These are phyloP conservation scores for Lunularia cruciata DNA, from an alignment of 225 moss, liverwort and hornwort genomes.

Conservation along the genomic window DNA sequence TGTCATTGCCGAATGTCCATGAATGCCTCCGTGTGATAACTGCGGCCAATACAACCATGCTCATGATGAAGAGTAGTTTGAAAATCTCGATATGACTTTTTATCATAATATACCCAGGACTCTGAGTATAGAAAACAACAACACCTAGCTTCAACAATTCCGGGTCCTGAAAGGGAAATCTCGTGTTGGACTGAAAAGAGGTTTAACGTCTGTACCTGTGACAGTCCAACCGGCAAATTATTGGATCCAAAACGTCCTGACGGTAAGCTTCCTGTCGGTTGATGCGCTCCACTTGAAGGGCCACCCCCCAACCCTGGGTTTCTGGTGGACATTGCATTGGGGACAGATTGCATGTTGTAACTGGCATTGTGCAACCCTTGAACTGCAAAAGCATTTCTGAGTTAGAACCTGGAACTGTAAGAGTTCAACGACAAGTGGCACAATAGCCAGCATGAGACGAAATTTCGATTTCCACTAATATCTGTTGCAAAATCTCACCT, in stretches of 20 bases:
- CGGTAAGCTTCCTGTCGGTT: constrained; percentile 68
- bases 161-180: too few species aligned
- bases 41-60: constrained; percentile 36
- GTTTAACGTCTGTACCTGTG: constrained; percentile 57
- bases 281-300: constrained; percentile 77
- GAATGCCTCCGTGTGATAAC: constrained; percentile 84
- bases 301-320: constrained; percentile 83
- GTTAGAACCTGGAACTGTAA: neutral
- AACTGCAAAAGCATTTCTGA: constrained; percentile 50
- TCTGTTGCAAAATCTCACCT: constrained; percentile 42
- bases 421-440: neutral
- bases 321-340: constrained; percentile 77
- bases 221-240: constrained; percentile 74
- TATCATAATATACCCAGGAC: too few species aligned
- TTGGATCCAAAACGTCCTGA: constrained; percentile 74
- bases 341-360: constrained; percentile 88
- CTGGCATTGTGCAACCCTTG: constrained; percentile 85
- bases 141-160: too few species aligned
- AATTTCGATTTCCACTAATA: neutral
- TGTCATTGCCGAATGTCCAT: constrained; percentile 81
- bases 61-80: too few species aligned
- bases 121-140: too few species aligned
- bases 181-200: too few species aligned
- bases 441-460: too few species aligned
- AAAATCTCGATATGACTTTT: neutral